These are phyloP conservation scores for Blastomyces parvus DNA, from an alignment of 2,329 filamentous ascomycete species.

Conservation along the genomic window DNA sequence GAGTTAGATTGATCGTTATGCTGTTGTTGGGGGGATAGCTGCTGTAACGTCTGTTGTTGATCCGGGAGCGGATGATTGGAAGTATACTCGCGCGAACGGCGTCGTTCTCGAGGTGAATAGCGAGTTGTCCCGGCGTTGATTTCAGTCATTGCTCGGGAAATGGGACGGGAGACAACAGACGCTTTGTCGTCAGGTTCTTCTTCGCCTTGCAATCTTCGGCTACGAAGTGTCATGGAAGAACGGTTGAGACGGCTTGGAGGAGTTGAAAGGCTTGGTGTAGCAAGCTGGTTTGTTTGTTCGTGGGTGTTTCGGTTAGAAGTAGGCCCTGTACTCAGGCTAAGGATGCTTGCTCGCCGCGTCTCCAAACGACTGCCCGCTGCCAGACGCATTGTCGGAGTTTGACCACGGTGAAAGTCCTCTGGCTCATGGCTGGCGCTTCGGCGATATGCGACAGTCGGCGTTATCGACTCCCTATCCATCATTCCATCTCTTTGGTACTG, in stretches of 20 bases:
- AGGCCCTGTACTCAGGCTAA: constrained; percentile 19
- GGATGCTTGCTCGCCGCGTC: constrained; percentile 32
- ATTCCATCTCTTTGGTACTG: constrained; percentile 19
- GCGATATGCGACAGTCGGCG: constrained; percentile 26
- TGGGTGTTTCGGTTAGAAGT: constrained; percentile 19
- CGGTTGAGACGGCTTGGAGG: constrained; percentile 34
- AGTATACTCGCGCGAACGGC: constrained; percentile 26
- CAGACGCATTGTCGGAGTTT: constrained; percentile 20
- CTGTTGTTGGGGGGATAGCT: constrained; percentile 14
- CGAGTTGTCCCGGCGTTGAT: constrained; percentile 23
- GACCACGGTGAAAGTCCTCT: constrained; percentile 22
- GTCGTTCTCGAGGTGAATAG: constrained; percentile 22
- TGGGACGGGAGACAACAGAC: constrained; percentile 27
- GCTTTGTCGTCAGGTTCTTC: constrained; percentile 27
- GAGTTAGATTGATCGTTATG: constrained; percentile 16
- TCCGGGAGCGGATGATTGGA: constrained; percentile 21
- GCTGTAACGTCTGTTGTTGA: constrained; percentile 18
- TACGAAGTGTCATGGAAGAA: constrained; percentile 31
- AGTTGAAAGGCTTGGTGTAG: constrained; percentile 20
- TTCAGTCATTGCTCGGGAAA: constrained; percentile 38
- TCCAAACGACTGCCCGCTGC: constrained; percentile 27
- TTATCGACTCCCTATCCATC: constrained; percentile 21
- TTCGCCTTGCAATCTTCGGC: constrained; percentile 29
- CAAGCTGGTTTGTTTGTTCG: constrained; percentile 23
- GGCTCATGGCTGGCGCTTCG: constrained; percentile 33